Base-by-base conservation (phyloP, 768 basidiomycete genomes). In the Hericium rajendrae region DNA sequence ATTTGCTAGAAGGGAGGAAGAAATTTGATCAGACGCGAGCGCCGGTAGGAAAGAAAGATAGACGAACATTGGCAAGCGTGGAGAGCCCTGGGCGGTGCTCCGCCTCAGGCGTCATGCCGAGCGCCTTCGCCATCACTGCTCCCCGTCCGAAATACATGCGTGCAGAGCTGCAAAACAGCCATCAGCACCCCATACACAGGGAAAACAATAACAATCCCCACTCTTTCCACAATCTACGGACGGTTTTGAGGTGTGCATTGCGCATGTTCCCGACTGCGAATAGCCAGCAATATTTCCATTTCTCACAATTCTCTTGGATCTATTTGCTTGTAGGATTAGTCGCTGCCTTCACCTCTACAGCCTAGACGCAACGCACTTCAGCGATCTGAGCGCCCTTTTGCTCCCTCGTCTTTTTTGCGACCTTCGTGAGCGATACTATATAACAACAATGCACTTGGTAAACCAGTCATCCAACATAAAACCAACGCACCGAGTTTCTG, bases 191-290 rank as follows among this genome's bases (percentile, higher is more conserved):
- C 43, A 15, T 46, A 11, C 6, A 8, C n/a, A 46, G 10, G 43
- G 0, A 46, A 46, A 46, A 0, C 4, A 20, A 46, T 20, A 10
- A 2, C 43, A 55, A 39, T 18, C 74, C 86, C 56, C 64, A 91
- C 87, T 89, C 91, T 77, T 91, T 91, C 97, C 97, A 99, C 61
- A 89, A 76, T 59, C 84, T 85, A 62, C 97, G 81, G 50, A 98
- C 91, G 53, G 91, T 93, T 78, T 98, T 94, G 40, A 99, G 74
- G 71, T 92, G 88, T 26, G 93, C 76, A 73, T 95, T 98, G 59
- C 97, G 79, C 93, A 97, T 95, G 63, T 93, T 84, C 15, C 94
- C 94, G 5, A 97, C 91, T 64, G 88, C 85, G 68, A 99, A 97
- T 40, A 97, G 69, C 91, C 94, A 99, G 73, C 91, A 88, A 71